Percentiles rank a stretch among this genome's conserved stretches.
These are phyloP conservation scores for Stemphylium lycopersici DNA, from an alignment of 2,329 filamentous ascomycete species.

Conservation along the genomic window DNA sequence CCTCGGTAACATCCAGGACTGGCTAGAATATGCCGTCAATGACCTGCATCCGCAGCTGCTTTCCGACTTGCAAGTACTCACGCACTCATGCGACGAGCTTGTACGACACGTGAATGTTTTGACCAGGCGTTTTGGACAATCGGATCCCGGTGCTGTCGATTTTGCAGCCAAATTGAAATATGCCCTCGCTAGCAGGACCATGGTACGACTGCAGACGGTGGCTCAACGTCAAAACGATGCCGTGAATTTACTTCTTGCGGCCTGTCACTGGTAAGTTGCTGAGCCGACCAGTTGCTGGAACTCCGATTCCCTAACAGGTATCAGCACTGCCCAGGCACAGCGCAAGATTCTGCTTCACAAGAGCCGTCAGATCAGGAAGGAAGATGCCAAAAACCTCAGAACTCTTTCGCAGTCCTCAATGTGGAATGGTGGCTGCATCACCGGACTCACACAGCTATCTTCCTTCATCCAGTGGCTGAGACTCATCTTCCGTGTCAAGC, in stretches of 20 bases:
- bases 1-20: conserved; percentile 43
- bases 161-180: conserved; percentile 44
- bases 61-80: conserved; percentile 41
- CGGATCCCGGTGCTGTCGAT: conserved; percentile 40
- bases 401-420: conserved; percentile 38
- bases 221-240: conserved; percentile 45
- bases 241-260: conserved; percentile 38
- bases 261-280: conserved; percentile 37
- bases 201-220: conserved; percentile 40
- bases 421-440: conserved; percentile 38
- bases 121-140: conserved; percentile 34
- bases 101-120: conserved; percentile 38
- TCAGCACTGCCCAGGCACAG: conserved; percentile 44
- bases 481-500: conserved; percentile 37
- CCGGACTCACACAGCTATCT: conserved; percentile 37
- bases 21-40: conserved; percentile 42
- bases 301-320: conserved; percentile 23
- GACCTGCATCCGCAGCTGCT: conserved; percentile 46
- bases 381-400: conserved; percentile 38
- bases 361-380: conserved; percentile 43
- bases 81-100: conserved; percentile 39
- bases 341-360: conserved; percentile 47
- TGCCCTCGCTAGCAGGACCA: conserved; percentile 36
- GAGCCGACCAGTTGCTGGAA: not conserved
- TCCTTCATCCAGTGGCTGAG: conserved; percentile 43